Evolutionary conservation across 306 rosid genomes (phyloP), one percentile per base, ranked within the genome.

Genomic region (Spatholobus suberectus): DNA sequence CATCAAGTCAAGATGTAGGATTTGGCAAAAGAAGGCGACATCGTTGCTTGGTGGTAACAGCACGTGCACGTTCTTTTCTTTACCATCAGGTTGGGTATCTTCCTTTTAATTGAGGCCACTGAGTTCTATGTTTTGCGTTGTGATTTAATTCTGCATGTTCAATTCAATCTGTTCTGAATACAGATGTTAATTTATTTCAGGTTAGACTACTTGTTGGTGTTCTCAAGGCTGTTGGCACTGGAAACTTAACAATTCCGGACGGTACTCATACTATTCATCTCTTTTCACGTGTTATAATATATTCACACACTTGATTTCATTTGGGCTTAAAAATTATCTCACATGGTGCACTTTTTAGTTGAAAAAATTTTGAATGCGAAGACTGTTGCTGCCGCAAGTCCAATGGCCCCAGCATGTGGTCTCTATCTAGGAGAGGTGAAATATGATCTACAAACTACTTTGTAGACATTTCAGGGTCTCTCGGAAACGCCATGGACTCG

Each of bases 351-450:
- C 81, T 75, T 75, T 76, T 72, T 93, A 94, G 99, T 96, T 73
- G 94, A 91, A 90, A 94, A 90, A 83, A 92, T 96, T 70, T 86
- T 94, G 83, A 86, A 88, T 37, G 98, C 98, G 5, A 96, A 88
- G 91, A 59, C 57, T 21, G 90, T 96, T 75, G 87, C 88, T 27
- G 93, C 97, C 51, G 75, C 98, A 46, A 91, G 97, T 87, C 96
- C 98, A 29, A 96, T 96, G 99, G 99, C 99, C n/a, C 99, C 99
- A 0, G 87, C 96, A 1, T 90, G 89, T 29, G 99, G 99, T 76
- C 96, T 96, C 18, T 93, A 91, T 81, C 93, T 96, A 29, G 98
- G 92, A 68, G 94, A 85, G 67, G 99, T 96, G 49, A 92, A 86
- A 75, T 96, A 92, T 57, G 94, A 96, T 79, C 83, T 90, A 67